Conservation (phyloP, 345 rosid genomes). For the Moringa oleifera region DNA sequence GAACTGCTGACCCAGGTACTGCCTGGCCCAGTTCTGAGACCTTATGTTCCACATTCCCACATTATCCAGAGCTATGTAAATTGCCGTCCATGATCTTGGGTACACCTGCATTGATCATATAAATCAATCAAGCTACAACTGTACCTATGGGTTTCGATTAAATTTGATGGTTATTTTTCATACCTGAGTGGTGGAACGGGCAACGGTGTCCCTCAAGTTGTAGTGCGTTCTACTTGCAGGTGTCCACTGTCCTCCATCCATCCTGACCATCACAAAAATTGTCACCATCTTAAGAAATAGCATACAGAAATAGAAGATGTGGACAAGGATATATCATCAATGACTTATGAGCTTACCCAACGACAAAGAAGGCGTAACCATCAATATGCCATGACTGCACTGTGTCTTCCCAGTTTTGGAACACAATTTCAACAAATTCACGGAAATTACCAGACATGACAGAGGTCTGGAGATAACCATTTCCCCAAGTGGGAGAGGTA, state of each 20-base stretch:
- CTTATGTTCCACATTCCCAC: constrained; percentile 99
- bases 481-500: constrained; percentile 51
- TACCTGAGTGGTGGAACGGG: constrained; percentile 75
- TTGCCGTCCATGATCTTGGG: constrained; percentile 85
- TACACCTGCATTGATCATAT: constrained; percentile 46
- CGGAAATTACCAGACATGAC: constrained; percentile 71
- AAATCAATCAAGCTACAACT: too few species aligned
- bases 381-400: constrained; percentile 85
- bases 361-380: constrained; percentile 83
- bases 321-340: too few species aligned
- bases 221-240: constrained; percentile 54
- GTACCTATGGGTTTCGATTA: not conserved
- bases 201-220: constrained; percentile 74
- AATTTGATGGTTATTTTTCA: not conserved
- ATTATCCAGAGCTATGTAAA: constrained; percentile 81
- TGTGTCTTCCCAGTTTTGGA: constrained; percentile 73
- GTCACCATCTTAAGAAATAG: not conserved
- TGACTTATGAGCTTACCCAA: constrained; percentile 55
- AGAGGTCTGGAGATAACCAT: constrained; percentile 60
- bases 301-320: too few species aligned
- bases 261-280: constrained; percentile 28
- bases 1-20: constrained; percentile 84
- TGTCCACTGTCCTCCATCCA: constrained; percentile 98
- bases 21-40: constrained; percentile 87
- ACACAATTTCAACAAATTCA: constrained; percentile 74